Evolutionary conservation across 2,329 filamentous ascomycete genomes (phyloP).

Genomic region (Pseudogymnoascus destructans): DNA sequence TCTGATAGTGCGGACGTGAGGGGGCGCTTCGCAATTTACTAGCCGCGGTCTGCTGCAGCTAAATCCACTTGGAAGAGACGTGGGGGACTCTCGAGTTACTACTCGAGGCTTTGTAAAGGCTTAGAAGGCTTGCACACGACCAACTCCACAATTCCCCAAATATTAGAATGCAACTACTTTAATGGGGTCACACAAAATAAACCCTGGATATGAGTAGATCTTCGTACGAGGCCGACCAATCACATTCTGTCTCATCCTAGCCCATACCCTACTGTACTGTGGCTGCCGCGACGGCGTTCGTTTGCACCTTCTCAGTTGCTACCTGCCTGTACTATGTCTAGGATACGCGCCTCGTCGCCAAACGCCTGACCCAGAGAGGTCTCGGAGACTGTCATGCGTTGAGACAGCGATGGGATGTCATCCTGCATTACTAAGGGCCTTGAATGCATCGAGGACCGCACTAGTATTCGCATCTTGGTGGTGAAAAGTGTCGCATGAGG

Average conservation of each 20-base stretch:
- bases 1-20: not conserved
- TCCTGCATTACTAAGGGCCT: not conserved
- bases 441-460: not conserved
- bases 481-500: not conserved
- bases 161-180: not conserved
- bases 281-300: constrained; percentile 2
- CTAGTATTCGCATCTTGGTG: not conserved
- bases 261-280: not conserved
- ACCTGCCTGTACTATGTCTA: not conserved
- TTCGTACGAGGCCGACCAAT: not conserved
- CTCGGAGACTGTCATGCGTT: not conserved
- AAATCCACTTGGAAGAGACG: not conserved
- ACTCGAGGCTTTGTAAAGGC: not conserved
- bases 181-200: not conserved
- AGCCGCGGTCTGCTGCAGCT: not conserved
- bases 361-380: not conserved
- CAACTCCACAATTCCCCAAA: not conserved
- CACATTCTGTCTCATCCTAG: not conserved
- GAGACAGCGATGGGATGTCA: not conserved
- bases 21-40: constrained; percentile 1
- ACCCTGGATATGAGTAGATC: not conserved
- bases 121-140: not conserved
- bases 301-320: not conserved
- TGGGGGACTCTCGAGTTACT: not conserved
- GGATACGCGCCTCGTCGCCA: constrained; percentile 1